phyloP scores from a whole-genome alignment of 148 eudicot genomes.

The Vaccinium darrowii region DNA sequence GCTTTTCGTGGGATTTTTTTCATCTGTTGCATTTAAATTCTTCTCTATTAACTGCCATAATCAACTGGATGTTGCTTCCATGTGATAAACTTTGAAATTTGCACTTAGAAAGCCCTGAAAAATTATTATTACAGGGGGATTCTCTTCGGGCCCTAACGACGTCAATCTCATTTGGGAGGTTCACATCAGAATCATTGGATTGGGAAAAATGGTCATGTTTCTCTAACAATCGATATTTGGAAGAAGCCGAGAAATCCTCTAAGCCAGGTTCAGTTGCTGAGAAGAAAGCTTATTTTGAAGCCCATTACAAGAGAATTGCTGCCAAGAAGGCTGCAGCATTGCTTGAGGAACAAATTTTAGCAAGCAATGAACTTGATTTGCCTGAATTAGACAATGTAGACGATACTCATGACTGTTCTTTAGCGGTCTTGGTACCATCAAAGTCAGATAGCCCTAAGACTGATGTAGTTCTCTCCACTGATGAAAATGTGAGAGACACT shows the following conservation, averaged over 20 bases:
- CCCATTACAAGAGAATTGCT: conserved; percentile 56
- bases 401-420: conserved; percentile 10
- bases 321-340: conserved; percentile 30
- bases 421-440: conserved; percentile 12
- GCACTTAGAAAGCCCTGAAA: not conserved
- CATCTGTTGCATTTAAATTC: conserved; percentile 3
- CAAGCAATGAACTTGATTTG: not conserved
- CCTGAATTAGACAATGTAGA: conserved; percentile 18
- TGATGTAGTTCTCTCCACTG: conserved; percentile 19
- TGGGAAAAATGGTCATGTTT: conserved; percentile 88
- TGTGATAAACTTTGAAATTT: not conserved
- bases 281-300: conserved; percentile 89
- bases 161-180: conserved; percentile 81
- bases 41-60: not conserved
- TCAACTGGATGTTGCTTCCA: not conserved
- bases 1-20: not conserved
- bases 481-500: conserved; percentile 14
- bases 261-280: conserved; percentile 87
- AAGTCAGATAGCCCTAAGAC: conserved; percentile 12
- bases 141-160: conserved; percentile 56
- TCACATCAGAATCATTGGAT: conserved; percentile 61
- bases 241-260: conserved; percentile 74
- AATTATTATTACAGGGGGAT: conserved; percentile 47
- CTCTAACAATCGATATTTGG: conserved; percentile 65
- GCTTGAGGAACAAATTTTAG: conserved; percentile 35